Evolutionary conservation across 2,329 filamentous ascomycete species (phyloP).

Genomic region (Fusarium papillatum): DNA sequence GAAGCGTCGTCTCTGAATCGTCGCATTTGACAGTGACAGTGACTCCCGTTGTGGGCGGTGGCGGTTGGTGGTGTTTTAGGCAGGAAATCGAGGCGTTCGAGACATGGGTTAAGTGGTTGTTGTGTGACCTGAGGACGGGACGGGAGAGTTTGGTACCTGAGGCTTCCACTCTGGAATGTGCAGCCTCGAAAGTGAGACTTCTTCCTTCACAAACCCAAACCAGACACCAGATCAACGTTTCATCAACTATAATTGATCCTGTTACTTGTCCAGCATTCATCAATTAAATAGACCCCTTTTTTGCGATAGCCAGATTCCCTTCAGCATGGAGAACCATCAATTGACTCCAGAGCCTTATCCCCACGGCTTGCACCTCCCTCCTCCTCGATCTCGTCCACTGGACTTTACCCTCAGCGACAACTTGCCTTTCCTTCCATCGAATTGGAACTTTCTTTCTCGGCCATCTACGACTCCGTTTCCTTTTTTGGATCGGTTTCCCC

Average conservation of each 20-base stretch:
- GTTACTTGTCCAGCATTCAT: not conserved
- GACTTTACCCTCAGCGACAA: slow-evolving; percentile 4
- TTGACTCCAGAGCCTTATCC: not conserved
- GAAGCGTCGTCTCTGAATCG: slow-evolving; percentile 41
- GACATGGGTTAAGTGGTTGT: not conserved
- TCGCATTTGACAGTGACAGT: slow-evolving; percentile 35
- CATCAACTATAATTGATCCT: not conserved
- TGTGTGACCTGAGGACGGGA: not conserved
- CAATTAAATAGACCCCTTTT: not conserved
- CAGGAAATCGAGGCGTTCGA: not conserved
- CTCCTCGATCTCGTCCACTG: not conserved
- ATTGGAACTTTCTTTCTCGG: not conserved
- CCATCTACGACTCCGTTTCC: not conserved
- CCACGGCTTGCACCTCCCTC: not conserved
- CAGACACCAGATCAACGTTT: not conserved
- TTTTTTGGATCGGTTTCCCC: slow-evolving; percentile 1
- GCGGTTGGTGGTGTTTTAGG: not conserved
- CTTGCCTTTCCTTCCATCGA: not conserved
- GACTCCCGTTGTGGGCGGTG: not conserved
- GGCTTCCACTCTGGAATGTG: slow-evolving; percentile 4
- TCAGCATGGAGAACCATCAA: not conserved
- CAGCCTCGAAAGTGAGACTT: not conserved
- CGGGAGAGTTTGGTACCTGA: slow-evolving; percentile 9
- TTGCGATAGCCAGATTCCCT: not conserved
- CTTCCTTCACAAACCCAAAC: not conserved